Base-by-base conservation (phyloP, 495 filamentous ascomycete species). In the Penicillium soppii region DNA sequence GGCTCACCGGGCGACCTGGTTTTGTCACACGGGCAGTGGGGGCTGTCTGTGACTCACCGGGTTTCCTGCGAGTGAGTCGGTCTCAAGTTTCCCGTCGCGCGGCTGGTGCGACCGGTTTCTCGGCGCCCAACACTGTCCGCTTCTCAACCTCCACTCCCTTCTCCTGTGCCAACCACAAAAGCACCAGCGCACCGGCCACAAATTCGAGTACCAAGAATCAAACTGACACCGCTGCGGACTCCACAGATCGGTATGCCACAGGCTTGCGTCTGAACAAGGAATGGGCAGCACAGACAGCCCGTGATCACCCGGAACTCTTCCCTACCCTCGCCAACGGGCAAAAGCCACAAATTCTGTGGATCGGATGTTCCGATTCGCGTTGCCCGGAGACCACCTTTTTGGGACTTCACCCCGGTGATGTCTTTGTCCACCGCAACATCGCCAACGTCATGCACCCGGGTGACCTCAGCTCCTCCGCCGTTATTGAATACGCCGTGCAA, bases 351-450 rank as follows among this genome's bases (percentile, higher is more conserved):
- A 89, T 94, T 62, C 84, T 96, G 56, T 96, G 91, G 91, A 78
- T 96, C 57, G 91, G 91, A 59, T 96, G 91, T 80, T 88, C 90
- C 54, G 91, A 96, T 77, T 89, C 86, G 16, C 88, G 91, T 52
- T 85, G 88, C 62, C 91, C 91, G 1, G 91, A 96, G 67, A 95
- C 91, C 9, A 91, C 86, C 47, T 74, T 96, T 58, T 78, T 91
- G 4, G 83, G 84, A 55, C 79, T 91, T 38, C 76, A 90, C 52
- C 91, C 91, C 4, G 91, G 91, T 56, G 90, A 96, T 58, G 85
- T 95, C 56, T 96, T 96, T 68, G 86, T 90, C 46, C 91, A 95
- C 78, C 89, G 91, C 66, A 96, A 96, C 77, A 94, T 96, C 69
- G 91, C 90, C 66, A 96, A 96, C 74, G 79, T 94, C 68, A 68